A percentile compares a stretch with the other conserved stretches of the same genome.
These are phyloP conservation scores for Rhodomyrtus psidioides DNA, from an alignment of 441 rosid species.

Conservation along the genomic window DNA sequence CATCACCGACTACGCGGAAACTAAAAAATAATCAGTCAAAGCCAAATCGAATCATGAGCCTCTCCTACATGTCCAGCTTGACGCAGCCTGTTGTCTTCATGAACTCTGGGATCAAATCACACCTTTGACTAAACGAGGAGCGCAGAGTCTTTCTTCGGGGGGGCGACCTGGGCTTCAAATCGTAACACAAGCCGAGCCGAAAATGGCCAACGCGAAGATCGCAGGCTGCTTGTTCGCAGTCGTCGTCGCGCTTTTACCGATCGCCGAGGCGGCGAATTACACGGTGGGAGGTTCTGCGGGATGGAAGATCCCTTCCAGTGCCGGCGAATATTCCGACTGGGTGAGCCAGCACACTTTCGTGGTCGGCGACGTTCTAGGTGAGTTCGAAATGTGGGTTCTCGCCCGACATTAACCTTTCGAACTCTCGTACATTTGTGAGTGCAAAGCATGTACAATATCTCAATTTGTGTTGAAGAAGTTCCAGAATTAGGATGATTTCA, in stretches of 20 bases:
- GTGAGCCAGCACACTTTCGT: not conserved
- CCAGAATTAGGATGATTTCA: not conserved
- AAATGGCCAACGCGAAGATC: not conserved
- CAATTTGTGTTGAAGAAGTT: not conserved
- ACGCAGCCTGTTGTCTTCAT: not conserved
- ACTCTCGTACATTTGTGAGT: rapidly evolving
- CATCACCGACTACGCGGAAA: not conserved
- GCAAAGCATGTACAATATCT: not conserved
- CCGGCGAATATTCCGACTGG: not conserved
- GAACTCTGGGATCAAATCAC: not conserved
- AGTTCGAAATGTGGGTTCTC: not conserved
- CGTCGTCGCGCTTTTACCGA: not conserved
- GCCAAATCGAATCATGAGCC: not conserved
- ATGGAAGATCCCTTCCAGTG: not conserved
- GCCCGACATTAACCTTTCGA: not conserved
- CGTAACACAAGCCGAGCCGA: not conserved
- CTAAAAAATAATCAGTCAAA: not conserved
- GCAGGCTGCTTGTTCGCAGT: not conserved
- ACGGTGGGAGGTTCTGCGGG: not conserved
- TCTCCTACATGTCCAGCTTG: not conserved
- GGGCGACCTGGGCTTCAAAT: not conserved
- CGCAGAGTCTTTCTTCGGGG: not conserved
- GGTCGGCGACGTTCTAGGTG: not conserved
- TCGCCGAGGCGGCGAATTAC: not conserved
- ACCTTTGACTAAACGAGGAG: not conserved